phyloP scores from a whole-genome alignment of 2,329 filamentous ascomycete genomes.

The Talaromyces sp. region DNA sequence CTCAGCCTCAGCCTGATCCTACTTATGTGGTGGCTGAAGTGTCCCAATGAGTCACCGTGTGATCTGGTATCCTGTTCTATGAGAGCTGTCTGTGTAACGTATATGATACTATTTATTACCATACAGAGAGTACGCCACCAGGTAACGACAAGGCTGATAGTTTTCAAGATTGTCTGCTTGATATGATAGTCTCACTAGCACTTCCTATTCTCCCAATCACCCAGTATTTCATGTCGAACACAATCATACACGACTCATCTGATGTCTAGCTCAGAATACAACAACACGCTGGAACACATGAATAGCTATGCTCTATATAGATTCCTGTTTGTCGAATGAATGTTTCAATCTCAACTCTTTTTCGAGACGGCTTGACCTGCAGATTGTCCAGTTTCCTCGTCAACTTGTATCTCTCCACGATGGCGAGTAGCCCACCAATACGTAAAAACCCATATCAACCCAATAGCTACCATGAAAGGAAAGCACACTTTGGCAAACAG shows the following conservation, averaged over 20 bases:
- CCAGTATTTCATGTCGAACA: background rate
- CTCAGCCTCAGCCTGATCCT: background rate
- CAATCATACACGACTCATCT: background rate
- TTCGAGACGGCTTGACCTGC: background rate
- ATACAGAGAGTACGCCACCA: background rate
- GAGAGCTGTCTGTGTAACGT: background rate
- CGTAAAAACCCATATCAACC: slow-evolving; percentile 1
- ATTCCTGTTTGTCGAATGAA: background rate
- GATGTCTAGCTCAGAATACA: background rate
- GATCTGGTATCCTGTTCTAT: background rate
- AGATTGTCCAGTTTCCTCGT: background rate
- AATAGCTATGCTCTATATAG: background rate
- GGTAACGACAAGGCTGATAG: background rate
- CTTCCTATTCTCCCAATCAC: background rate
- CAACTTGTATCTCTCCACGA: background rate
- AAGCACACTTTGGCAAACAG: slow-evolving; percentile 12
- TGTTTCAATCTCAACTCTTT: background rate
- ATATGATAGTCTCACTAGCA: background rate
- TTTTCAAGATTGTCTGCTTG: background rate
- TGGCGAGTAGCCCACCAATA: slow-evolving; percentile 5
- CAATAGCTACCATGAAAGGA: slow-evolving; percentile 6
- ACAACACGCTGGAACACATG: background rate
- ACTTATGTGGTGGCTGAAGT: background rate
- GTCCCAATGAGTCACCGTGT: background rate
- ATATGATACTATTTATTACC: background rate